Evolutionary conservation across 495 filamentous ascomycete genomes (phyloP), one percentile per base, ranked within the genome.

Genomic region (Hypomontagnella submonticulosa): DNA sequence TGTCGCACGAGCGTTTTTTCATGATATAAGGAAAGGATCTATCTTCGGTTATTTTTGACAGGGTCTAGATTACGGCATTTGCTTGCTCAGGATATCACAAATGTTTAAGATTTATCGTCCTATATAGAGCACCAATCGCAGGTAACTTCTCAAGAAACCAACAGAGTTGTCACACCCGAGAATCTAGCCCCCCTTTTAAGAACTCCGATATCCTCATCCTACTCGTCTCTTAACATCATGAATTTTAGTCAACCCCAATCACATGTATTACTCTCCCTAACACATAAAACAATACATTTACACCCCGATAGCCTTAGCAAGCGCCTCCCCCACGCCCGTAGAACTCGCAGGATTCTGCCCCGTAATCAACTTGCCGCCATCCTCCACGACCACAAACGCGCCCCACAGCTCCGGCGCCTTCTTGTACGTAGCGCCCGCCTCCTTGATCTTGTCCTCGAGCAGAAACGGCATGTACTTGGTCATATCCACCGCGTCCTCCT

Each of bases 261-360:
- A 6, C n/a, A n/a, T n/a, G n/a, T n/a, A n/a, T n/a, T 33, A 52
- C 4, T 8, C 20, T 16, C 7, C 27, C 11, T 7, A 7, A n/a
- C n/a, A 43, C 5, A 6, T 6, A 20, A 9, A n/a, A n/a, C n/a
- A n/a, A n/a, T n/a, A n/a, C 15, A 27, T 37, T 27, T 58, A 67
- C 8, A 67, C 20, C 6, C 71, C 55, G 48, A 76, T 63, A 7
- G 71, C 66, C 67, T 75, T 76, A 12, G 75, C 66, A 62, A 82
- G 62, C n/a, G 72, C 79, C 73, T 88, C 80, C 0, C 82, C 89
- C 44, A 92, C 77, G 0, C 71, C 81, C 23, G 76, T 79, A 10
- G 88, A 89, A 71, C 85, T 88, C 7, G 82, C 84, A 12, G 90
- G 90, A 66, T 92, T 93, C 79, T 93, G 89, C 0, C 90, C 90